Evolutionary conservation across 2,329 filamentous ascomycete genomes (phyloP).

Genomic region (Massarina eburnea): DNA sequence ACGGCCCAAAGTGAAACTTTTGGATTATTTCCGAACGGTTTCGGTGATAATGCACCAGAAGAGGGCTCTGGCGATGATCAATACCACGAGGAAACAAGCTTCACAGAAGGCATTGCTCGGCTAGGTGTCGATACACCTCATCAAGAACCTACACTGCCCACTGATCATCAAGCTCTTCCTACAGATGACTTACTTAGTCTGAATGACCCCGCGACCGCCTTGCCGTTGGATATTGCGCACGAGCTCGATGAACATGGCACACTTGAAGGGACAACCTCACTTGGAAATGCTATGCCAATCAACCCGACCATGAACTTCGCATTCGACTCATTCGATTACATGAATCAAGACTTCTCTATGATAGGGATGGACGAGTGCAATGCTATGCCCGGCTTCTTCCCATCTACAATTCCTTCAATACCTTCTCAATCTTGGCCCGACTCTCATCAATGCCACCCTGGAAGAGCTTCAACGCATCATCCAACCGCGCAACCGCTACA

Average conservation of each 20-base stretch:
- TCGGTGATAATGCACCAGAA: slow-evolving; percentile 17
- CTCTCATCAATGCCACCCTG: slow-evolving; percentile 44
- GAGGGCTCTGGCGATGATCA: slow-evolving; percentile 11
- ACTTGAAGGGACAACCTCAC: background rate
- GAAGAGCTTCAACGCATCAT: slow-evolving; percentile 47
- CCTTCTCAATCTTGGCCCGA: slow-evolving; percentile 42
- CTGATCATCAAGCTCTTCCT: background rate
- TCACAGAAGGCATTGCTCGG: background rate
- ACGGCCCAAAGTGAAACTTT: slow-evolving; percentile 16
- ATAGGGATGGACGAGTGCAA: background rate
- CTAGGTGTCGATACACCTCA: background rate
- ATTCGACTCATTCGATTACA: background rate
- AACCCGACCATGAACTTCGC: background rate
- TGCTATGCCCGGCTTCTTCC: background rate
- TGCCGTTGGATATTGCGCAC: background rate
- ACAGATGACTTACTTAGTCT: background rate
- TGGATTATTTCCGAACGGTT: slow-evolving; percentile 20
- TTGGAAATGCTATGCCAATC: background rate
- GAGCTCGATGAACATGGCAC: background rate
- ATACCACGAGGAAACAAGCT: background rate
- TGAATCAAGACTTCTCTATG: background rate
- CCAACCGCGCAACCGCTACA: slow-evolving; percentile 41
- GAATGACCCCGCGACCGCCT: background rate
- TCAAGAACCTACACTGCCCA: background rate
- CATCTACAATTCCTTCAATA: slow-evolving; percentile 21